phyloP scores from a whole-genome alignment of 2,329 filamentous ascomycete genomes.

The Colletotrichum godetiae region DNA sequence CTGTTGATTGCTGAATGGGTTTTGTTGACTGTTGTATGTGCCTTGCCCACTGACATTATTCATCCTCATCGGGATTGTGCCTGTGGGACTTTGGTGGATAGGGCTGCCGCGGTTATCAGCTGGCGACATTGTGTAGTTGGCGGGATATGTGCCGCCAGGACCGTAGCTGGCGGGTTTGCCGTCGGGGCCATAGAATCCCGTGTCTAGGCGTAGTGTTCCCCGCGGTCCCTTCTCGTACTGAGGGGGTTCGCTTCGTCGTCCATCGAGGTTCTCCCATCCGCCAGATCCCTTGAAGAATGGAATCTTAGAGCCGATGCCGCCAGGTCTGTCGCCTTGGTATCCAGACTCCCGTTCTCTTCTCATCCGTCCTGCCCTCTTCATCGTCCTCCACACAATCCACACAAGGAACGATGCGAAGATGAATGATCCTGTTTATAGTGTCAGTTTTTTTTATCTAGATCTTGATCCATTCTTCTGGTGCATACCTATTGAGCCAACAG shows the following conservation, averaged over 20 bases:
- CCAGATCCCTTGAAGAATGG: conserved; percentile 50
- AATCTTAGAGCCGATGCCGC: conserved; percentile 45
- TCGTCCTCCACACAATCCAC: conserved; percentile 58
- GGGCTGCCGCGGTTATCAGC: conserved; percentile 28
- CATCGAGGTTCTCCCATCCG: conserved; percentile 48
- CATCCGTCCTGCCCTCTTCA: conserved; percentile 51
- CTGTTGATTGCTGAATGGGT: conserved; percentile 6
- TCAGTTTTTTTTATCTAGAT: background rate
- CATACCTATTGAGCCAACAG: conserved; percentile 49
- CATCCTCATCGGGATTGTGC: conserved; percentile 19
- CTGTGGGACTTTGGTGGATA: conserved; percentile 27
- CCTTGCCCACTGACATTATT: conserved; percentile 23
- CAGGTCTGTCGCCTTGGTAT: conserved; percentile 38
- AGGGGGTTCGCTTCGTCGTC: conserved; percentile 24
- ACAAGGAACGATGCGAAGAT: conserved; percentile 56
- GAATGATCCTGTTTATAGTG: conserved; percentile 50
- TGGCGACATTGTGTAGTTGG: conserved; percentile 30
- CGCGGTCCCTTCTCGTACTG: conserved; percentile 41
- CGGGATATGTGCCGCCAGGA: conserved; percentile 2
- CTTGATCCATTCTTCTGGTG: background rate
- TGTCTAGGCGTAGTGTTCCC: conserved; percentile 38
- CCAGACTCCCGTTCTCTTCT: conserved; percentile 36
- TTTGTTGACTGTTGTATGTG: conserved; percentile 22
- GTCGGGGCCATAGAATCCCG: conserved; percentile 39
- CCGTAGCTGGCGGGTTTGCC: conserved; percentile 19